Evolutionary conservation across 805 yeast species (phyloP).

Genomic region (Myxozyma neglecta): DNA sequence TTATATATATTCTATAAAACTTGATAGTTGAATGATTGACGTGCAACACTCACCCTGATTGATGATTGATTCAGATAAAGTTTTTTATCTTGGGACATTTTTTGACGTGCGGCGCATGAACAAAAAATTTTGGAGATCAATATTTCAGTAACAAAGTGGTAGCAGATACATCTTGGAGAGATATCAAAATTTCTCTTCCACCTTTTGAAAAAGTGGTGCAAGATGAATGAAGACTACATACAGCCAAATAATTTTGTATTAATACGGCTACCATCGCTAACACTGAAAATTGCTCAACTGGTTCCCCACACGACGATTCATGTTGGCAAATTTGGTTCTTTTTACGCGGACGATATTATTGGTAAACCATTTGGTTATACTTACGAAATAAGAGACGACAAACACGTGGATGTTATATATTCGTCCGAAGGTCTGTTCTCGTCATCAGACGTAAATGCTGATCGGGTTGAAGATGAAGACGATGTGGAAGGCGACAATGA

Average conservation of each 20-base stretch:
- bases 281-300: conserved; percentile 69
- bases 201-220: neutral
- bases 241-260: conserved; percentile 56
- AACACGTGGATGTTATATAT: conserved; percentile 34
- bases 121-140: neutral
- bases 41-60: no score
- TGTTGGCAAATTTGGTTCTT: conserved; percentile 90
- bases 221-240: conserved; percentile 40
- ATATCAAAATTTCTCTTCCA: neutral
- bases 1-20: no score
- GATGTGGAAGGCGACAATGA: conserved; percentile 35
- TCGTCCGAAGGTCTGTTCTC: conserved; percentile 28
- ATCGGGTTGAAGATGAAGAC: conserved; percentile 30
- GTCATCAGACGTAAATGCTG: conserved; percentile 21
- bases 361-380: conserved; percentile 87
- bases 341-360: conserved; percentile 67
- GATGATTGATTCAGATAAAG: neutral
- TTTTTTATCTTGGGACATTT: neutral
- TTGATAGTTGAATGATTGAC: no score
- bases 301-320: conserved; percentile 60
- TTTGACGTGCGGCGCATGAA: neutral
- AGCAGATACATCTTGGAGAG: neutral
- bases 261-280: conserved; percentile 78
- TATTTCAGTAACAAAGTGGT: neutral
- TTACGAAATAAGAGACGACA: conserved; percentile 72